These are phyloP conservation scores for Gossypium schwendimanii DNA, from an alignment of 441 rosid genomes.

Conservation along the genomic window DNA sequence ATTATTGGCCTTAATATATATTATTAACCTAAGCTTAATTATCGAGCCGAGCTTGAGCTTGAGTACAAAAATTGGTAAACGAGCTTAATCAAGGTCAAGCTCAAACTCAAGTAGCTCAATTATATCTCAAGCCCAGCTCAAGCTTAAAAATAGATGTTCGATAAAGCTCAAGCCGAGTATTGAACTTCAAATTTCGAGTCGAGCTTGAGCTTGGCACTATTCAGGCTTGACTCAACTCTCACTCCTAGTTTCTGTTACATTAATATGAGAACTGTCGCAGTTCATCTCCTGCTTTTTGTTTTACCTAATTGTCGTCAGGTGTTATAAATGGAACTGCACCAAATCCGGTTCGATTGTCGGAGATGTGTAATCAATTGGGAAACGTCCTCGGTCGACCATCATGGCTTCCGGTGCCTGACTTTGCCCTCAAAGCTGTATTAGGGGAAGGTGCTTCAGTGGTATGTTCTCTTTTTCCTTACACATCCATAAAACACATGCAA, in stretches of 20 bases:
- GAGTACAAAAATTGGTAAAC: too few relatives aligned
- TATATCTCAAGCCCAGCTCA: too few relatives aligned
- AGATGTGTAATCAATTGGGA: conserved; percentile 81
- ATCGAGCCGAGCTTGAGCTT: too few relatives aligned
- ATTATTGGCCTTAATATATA: too few relatives aligned
- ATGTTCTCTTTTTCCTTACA: conserved; percentile 9
- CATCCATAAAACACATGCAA: not conserved
- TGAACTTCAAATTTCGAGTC: too few relatives aligned
- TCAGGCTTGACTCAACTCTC: too few relatives aligned
- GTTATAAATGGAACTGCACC: conserved; percentile 95
- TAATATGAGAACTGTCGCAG: not conserved
- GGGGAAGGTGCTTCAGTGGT: conserved; percentile 95
- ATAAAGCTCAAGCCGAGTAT: too few relatives aligned
- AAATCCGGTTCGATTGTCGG: conserved; percentile 74
- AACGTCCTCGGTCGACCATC: conserved; percentile 79
- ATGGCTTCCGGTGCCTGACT: conserved; percentile 92
- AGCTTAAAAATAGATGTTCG: too few relatives aligned
- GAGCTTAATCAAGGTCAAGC: too few relatives aligned
- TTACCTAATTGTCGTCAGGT: conserved; percentile 36
- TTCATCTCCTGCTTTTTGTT: not conserved
- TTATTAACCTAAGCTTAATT: too few relatives aligned
- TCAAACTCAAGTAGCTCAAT: too few relatives aligned
- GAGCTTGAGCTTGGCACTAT: too few relatives aligned
- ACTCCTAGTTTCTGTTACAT: not conserved
- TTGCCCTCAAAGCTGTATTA: conserved; percentile 80